phyloP scores from a whole-genome alignment of 371 early-diverging fungal species.

The Rhizopus delemar region DNA sequence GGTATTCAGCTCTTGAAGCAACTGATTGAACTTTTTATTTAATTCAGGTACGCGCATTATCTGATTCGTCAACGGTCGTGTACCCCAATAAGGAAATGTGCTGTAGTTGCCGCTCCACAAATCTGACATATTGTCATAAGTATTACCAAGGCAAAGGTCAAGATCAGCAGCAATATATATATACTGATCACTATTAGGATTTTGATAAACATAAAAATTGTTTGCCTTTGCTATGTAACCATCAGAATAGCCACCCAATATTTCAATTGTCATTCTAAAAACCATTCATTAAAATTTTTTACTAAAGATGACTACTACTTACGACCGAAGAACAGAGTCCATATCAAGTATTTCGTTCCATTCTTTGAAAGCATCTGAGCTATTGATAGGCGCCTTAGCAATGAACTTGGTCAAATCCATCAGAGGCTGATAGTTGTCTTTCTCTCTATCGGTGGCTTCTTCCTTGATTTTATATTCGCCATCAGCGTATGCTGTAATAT shows the following conservation, averaged over 20 bases:
- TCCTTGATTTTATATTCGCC: slow-evolving; percentile 36
- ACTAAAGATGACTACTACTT: too few relatives aligned
- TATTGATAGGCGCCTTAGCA: slow-evolving; percentile 20
- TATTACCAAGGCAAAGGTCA: slow-evolving; percentile 17
- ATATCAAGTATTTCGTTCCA: slow-evolving; percentile 38
- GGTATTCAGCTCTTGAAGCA: slow-evolving; percentile 12
- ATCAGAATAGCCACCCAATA: slow-evolving; percentile 26
- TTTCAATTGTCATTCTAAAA: not conserved
- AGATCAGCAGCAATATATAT: slow-evolving; percentile 24
- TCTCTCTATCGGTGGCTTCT: slow-evolving; percentile 6
- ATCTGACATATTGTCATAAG: not conserved
- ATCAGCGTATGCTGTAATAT: slow-evolving; percentile 25
- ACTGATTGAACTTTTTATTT: slow-evolving; percentile 13
- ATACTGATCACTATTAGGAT: slow-evolving; percentile 9
- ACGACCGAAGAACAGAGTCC: slow-evolving; percentile 35
- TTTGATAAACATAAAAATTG: slow-evolving; percentile 35
- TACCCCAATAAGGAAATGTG: slow-evolving; percentile 10
- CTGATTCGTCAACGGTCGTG: slow-evolving; percentile 13
- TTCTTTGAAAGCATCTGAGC: slow-evolving; percentile 15
- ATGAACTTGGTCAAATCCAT: slow-evolving; percentile 40
- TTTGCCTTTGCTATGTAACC: slow-evolving; percentile 24
- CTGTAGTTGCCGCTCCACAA: slow-evolving; percentile 24
- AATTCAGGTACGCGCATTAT: slow-evolving; percentile 23
- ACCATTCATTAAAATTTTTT: too few relatives aligned
- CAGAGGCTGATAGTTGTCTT: slow-evolving; percentile 23